phyloP scores from a whole-genome alignment of 2,329 filamentous ascomycete genomes.

The Lachnellula hyalina region DNA sequence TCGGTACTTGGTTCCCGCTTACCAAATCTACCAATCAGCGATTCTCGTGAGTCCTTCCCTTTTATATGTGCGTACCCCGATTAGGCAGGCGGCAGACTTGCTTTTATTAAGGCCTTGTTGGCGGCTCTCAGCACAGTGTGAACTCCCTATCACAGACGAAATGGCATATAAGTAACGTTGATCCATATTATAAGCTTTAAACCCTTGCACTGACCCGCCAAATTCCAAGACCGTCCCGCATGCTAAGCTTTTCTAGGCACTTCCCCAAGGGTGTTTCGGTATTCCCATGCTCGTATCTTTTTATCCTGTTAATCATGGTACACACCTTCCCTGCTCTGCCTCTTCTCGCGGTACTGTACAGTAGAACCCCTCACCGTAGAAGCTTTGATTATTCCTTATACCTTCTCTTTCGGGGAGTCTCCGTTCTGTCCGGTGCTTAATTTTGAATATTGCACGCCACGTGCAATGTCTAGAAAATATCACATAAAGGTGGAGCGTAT shows the following conservation, averaged over 20 bases:
- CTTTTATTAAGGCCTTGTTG: background rate
- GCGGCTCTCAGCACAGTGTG: background rate
- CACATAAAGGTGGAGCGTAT: background rate
- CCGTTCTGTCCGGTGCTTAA: background rate
- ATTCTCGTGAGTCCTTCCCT: background rate
- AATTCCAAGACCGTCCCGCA: background rate
- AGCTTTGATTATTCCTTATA: background rate
- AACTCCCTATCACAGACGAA: background rate
- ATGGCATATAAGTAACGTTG: background rate
- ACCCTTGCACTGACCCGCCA: background rate
- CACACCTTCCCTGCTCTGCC: background rate
- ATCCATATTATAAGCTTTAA: background rate
- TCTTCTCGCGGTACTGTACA: background rate
- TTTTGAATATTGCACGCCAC: background rate
- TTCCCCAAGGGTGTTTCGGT: background rate
- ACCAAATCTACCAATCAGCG: background rate
- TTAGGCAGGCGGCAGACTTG: background rate
- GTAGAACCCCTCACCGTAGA: background rate
- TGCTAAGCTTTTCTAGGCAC: background rate
- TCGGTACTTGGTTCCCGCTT: background rate
- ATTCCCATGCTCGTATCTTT: background rate
- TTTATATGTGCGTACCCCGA: background rate
- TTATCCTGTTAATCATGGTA: background rate
- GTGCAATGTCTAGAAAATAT: too few species aligned
- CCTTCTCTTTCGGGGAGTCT: background rate